These are phyloP conservation scores for Perilla frutescens DNA, from an alignment of 257 asterid species.

Conservation along the genomic window DNA sequence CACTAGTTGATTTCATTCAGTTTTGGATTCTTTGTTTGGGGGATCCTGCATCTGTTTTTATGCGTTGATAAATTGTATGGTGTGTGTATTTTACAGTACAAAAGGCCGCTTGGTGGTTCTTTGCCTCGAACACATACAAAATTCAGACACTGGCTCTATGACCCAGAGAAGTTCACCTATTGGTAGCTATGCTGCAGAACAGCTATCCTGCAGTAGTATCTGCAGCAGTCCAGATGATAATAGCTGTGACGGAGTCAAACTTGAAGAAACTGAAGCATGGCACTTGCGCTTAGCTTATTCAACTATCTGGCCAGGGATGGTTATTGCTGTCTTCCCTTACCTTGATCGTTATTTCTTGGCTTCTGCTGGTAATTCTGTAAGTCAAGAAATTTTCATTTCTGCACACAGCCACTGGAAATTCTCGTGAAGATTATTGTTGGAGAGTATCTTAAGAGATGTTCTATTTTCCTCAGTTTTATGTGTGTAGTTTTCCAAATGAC, in stretches of 20 bases:
- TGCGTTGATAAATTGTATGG: slow-evolving; percentile 28
- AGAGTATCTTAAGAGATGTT: slow-evolving; percentile 36
- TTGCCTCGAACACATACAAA: slow-evolving; percentile 72
- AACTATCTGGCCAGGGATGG: slow-evolving; percentile 80
- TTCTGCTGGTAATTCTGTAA: slow-evolving; percentile 87
- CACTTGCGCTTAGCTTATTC: slow-evolving; percentile 68
- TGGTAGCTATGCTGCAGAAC: slow-evolving; percentile 64
- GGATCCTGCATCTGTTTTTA: slow-evolving; percentile 27
- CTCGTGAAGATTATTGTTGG: slow-evolving; percentile 24
- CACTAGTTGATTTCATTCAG: slow-evolving; percentile 17
- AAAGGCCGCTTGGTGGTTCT: slow-evolving; percentile 91
- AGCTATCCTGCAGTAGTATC: slow-evolving; percentile 70
- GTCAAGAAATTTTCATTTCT: slow-evolving; percentile 45
- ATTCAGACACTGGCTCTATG: slow-evolving; percentile 69
- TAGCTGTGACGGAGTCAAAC: slow-evolving; percentile 76
- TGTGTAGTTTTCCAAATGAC: slow-evolving; percentile 82
- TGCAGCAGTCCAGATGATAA: slow-evolving; percentile 89
- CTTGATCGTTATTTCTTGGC: slow-evolving; percentile 88
- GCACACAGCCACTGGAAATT: slow-evolving; percentile 32
- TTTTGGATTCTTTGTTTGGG: slow-evolving; percentile 28
- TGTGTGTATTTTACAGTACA: slow-evolving; percentile 59
- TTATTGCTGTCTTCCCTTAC: slow-evolving; percentile 85
- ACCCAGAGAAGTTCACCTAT: slow-evolving; percentile 66
- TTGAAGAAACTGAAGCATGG: slow-evolving; percentile 91
- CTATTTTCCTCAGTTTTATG: slow-evolving; percentile 68